These are phyloP conservation scores for Suillus brevipes DNA, from an alignment of 768 basidiomycete species.

Conservation along the genomic window DNA sequence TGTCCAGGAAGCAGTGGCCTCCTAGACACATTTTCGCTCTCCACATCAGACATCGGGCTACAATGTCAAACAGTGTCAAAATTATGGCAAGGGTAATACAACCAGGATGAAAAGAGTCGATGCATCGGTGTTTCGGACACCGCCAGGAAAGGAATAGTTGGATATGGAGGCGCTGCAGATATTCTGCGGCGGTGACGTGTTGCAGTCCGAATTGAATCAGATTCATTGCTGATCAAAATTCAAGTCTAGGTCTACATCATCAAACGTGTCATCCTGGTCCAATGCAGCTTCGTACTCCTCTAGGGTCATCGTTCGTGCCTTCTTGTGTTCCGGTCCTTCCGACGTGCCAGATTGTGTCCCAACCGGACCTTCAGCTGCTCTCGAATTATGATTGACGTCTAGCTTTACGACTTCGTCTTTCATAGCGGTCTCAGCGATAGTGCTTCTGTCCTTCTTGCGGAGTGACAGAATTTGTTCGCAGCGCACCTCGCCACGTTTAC, in stretches of 20 bases:
- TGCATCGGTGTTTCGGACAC: neutral
- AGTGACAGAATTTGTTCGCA: conserved; percentile 69
- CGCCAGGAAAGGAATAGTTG: neutral
- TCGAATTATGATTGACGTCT: conserved; percentile 20
- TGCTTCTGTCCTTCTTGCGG: conserved; percentile 35
- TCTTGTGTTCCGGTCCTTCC: conserved; percentile 42
- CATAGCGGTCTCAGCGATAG: conserved; percentile 9
- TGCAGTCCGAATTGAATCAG: conserved; percentile 12
- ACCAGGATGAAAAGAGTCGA: neutral
- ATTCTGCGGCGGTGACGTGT: neutral
- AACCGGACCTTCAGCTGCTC: neutral
- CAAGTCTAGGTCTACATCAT: conserved; percentile 40
- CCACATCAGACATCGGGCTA: neutral
- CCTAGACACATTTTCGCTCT: neutral
- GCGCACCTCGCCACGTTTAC: conserved; percentile 71
- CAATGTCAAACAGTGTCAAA: neutral
- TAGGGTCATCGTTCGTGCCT: conserved; percentile 36
- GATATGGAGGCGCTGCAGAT: neutral
- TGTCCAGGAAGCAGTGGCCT: neutral
- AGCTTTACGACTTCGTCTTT: conserved; percentile 19
- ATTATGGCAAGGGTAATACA: neutral
- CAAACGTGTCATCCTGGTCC: conserved; percentile 49
- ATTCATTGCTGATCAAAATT: conserved; percentile 17
- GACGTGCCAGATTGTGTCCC: conserved; percentile 12
- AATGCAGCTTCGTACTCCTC: conserved; percentile 56